Evolutionary conservation across 176 grass and related monocot genomes (phyloP).

Genomic region (Cymbopogon citratus): DNA sequence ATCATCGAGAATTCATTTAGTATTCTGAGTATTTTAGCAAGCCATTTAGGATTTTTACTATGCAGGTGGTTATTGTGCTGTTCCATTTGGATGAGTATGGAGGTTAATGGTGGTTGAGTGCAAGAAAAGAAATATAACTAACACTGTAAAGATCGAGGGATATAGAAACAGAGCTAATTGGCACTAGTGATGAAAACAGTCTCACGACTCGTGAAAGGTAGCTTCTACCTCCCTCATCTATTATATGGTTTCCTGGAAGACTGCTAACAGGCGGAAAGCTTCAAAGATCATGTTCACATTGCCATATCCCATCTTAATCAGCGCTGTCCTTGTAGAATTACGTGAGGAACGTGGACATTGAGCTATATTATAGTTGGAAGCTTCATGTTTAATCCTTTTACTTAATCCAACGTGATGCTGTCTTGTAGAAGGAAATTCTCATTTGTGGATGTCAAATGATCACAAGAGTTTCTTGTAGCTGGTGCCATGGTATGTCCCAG

Average conservation of each 20-base stretch:
- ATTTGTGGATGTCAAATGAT: conserved; percentile 15
- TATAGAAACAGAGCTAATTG: conserved; percentile 12
- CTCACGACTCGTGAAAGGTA: conserved; percentile 42
- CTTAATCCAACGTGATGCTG: conserved; percentile 23
- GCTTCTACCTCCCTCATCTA: conserved; percentile 46
- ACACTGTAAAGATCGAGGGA: conserved; percentile 22
- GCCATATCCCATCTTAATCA: conserved; percentile 41
- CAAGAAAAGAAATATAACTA: conserved; percentile 82
- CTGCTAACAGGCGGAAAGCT: conserved; percentile 27
- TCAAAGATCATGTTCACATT: conserved; percentile 63
- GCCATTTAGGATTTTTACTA: conserved; percentile 14
- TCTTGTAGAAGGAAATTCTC: conserved; percentile 29
- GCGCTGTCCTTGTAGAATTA: conserved; percentile 44
- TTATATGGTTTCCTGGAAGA: conserved; percentile 44
- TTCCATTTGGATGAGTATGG: conserved; percentile 14
- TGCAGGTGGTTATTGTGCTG: background rate
- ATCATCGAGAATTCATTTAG: background rate
- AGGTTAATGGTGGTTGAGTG: conserved; percentile 61
- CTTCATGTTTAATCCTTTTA: conserved; percentile 41
- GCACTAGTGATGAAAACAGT: conserved; percentile 21
- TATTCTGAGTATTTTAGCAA: background rate
- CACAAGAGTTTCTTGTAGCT: conserved; percentile 12
- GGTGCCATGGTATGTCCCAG: background rate
- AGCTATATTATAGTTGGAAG: conserved; percentile 45
- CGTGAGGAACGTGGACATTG: conserved; percentile 23